These are phyloP conservation scores for Dactylonectria estremocensis DNA, from an alignment of 2,329 filamentous ascomycete species.

Conservation along the genomic window DNA sequence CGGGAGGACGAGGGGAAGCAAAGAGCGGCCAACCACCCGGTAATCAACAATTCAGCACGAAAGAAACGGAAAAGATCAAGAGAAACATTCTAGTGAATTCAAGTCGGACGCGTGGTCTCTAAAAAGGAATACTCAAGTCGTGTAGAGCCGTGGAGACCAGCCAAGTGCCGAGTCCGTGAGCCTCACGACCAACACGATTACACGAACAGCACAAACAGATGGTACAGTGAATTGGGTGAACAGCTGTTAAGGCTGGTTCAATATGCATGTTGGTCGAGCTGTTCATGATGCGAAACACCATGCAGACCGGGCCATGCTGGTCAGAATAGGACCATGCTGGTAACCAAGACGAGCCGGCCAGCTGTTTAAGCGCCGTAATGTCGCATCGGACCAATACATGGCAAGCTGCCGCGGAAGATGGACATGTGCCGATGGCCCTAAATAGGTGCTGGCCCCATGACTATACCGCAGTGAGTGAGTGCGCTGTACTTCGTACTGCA, in stretches of 20 bases:
- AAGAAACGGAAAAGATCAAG: not conserved
- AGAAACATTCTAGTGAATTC: not conserved
- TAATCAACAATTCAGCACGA: not conserved
- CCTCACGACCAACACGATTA: slow-evolving; percentile 33
- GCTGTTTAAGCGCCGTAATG: slow-evolving; percentile 14
- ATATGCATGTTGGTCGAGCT: slow-evolving; percentile 39
- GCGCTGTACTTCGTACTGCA: not conserved
- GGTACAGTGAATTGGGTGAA: slow-evolving; percentile 22
- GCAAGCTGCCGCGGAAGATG: not conserved
- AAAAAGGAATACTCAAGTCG: not conserved
- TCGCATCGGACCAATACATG: slow-evolving; percentile 7
- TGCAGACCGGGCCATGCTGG: slow-evolving; percentile 1
- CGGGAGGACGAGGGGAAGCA: not conserved
- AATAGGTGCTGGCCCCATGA: too few relatives aligned
- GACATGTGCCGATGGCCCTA: too few relatives aligned
- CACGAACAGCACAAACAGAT: slow-evolving; percentile 16
- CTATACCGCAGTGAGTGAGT: too few relatives aligned
- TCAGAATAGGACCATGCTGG: not conserved
- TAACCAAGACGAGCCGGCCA: not conserved
- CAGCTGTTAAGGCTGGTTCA: slow-evolving; percentile 33
- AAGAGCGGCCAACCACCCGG: not conserved
- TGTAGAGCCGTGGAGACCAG: not conserved
- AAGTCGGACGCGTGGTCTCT: not conserved
- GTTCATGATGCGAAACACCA: slow-evolving; percentile 38
- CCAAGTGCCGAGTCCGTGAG: not conserved